Conservation (phyloP, 1,139 yeast genomes). For the Nakaseomyces sp. region DNA sequence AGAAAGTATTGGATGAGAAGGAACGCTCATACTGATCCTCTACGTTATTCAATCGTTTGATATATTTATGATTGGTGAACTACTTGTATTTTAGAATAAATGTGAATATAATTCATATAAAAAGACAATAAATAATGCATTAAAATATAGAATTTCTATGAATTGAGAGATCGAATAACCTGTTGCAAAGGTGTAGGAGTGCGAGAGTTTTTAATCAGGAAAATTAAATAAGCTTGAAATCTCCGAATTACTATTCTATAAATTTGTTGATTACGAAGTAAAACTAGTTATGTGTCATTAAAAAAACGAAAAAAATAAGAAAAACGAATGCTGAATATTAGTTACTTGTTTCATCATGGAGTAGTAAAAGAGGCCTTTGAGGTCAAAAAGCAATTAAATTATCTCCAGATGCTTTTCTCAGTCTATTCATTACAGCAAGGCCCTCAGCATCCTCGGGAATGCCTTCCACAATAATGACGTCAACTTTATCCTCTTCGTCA, state of each 20-base stretch:
- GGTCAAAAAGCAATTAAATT: conserved; percentile 29
- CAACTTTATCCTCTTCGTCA: conserved; percentile 52
- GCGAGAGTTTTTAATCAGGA: too few species aligned
- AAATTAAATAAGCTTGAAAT: too few species aligned
- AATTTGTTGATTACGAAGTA: neutral
- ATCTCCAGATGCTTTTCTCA: conserved; percentile 73
- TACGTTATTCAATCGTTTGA: conserved; percentile 25
- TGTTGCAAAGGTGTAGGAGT: too few species aligned
- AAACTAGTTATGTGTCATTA: too few species aligned
- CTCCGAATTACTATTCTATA: neutral
- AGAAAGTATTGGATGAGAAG: conserved; percentile 43
- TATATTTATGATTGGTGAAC: too few species aligned
- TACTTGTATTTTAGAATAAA: conserved; percentile 3
- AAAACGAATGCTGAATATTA: too few species aligned
- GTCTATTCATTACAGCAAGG: conserved; percentile 86
- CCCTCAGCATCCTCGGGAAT: conserved; percentile 68
- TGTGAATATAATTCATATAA: conserved; percentile 5
- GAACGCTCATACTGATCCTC: conserved; percentile 13
- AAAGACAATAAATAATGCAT: conserved; percentile 2
- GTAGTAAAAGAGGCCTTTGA: too few species aligned
- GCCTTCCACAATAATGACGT: conserved; percentile 63
- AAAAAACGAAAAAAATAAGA: too few species aligned
- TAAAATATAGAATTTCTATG: conserved; percentile 1
- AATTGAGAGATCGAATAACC: neutral
- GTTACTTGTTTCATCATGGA: too few species aligned